Evolutionary conservation across 2,329 filamentous ascomycete species (phyloP), one percentile per base, ranked within the genome.

Genomic region (Dothideomycetes sp.): DNA sequence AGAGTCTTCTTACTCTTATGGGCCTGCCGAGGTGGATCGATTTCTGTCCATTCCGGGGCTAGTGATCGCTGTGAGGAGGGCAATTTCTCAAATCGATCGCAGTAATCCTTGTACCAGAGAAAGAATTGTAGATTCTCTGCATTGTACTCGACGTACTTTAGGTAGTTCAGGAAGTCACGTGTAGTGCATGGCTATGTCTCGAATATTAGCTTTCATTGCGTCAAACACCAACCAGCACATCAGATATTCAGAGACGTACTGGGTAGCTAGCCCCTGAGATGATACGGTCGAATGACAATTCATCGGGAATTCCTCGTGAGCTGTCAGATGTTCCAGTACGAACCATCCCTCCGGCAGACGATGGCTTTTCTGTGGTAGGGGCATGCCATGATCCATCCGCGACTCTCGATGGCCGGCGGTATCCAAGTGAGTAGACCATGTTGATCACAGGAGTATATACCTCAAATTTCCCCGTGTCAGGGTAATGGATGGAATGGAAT

Each of bases 151-250:
- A 89, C 76, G 59, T 88, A 88, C 46, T 83, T 70, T 45, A 89
- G 71, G 51, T 87, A 89, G 60, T 86, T 83, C 80, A 89, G 84
- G 57, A 91, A 88, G 58, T 89, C 83, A 28, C 81, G 76, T 25
- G 79, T 64, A 2, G 83, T 87, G 62, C 82, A 82, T 41, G 84
- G 84, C 84, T 87, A 17, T 18, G 15, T 16, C 23, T 8, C 23
- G 12, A 12, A 13, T 28, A 15, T 10, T 19, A 4, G 29, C 17
- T 33, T 32, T 20, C 23, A 15, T 18, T 16, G 15, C 2, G 4
- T 15, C 1, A 17, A 15, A 5, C n/a, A n/a, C n/a, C n/a, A n/a
- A n/a, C n/a, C 5, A 41, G 18, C 7, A 12, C 19, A 19, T 13
- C 18, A 16, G 10, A 12, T 20, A 6, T 12, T 18, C 13, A 31